phyloP scores from a whole-genome alignment of 2,329 filamentous ascomycete genomes.

The Fusarium nanum region DNA sequence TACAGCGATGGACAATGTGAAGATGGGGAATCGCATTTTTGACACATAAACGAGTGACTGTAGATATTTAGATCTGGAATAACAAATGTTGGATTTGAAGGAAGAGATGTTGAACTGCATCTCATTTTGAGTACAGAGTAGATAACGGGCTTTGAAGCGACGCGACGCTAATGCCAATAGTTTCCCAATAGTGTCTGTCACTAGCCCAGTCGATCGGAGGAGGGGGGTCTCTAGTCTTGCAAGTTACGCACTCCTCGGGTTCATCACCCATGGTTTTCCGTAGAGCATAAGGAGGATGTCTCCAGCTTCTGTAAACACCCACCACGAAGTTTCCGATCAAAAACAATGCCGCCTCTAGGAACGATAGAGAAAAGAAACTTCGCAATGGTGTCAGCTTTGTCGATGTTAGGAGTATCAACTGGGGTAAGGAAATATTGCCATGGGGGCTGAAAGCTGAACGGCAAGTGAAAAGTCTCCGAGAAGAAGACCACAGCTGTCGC shows the following conservation, averaged over 20 bases:
- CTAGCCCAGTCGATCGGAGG: background rate
- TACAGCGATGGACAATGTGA: background rate
- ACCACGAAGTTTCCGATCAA: no score
- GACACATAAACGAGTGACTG: background rate
- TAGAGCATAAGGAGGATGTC: no score
- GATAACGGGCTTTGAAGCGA: background rate
- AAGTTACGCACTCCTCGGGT: no score
- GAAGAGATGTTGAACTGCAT: background rate
- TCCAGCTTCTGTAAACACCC: no score
- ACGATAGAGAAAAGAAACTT: fast-evolving
- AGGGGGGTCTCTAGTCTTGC: no score
- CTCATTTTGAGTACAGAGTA: no score
- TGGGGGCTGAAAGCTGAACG: background rate
- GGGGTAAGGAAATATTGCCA: background rate
- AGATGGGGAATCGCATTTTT: background rate
- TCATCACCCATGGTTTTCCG: no score
- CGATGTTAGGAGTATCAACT: background rate
- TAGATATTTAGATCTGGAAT: background rate
- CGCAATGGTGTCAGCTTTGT: no score
- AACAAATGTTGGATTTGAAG: background rate
- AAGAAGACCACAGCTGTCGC: no score
- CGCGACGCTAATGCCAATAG: background rate
- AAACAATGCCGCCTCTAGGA: no score
- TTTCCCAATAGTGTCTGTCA: background rate
- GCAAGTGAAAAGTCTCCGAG: no score